Conservation (phyloP, 352 stramenopile species). For the Phytophthora europaea region DNA sequence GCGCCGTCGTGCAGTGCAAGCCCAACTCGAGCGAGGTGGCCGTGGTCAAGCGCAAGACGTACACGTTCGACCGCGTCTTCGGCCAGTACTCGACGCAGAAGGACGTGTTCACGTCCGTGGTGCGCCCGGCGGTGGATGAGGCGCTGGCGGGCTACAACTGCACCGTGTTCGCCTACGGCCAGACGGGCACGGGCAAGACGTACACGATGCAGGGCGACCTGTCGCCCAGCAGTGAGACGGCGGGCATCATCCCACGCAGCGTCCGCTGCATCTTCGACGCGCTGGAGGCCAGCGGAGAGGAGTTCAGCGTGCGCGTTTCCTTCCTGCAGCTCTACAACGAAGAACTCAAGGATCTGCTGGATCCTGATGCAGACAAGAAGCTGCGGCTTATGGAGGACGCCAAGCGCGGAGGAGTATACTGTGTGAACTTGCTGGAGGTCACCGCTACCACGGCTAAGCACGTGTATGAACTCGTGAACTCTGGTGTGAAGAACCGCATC, state of each 20-base stretch:
- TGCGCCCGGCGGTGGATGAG: conserved; percentile 96
- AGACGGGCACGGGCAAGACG: conserved; percentile 98
- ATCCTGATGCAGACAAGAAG: conserved; percentile 83
- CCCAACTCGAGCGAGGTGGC: conserved; percentile 87
- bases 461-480: conserved; percentile 91
- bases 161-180: conserved; percentile 98
- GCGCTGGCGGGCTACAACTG: conserved; percentile 97
- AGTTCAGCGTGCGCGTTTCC: conserved; percentile 95
- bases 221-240: conserved; percentile 82
- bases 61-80: conserved; percentile 95
- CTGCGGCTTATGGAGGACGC: conserved; percentile 91
- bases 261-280: conserved; percentile 96
- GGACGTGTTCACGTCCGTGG: conserved; percentile 95
- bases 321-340: conserved; percentile 99
- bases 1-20: conserved; percentile 90
- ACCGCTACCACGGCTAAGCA: conserved; percentile 82
- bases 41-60: conserved; percentile 91
- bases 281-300: conserved; percentile 90
- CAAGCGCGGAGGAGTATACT: conserved; percentile 89
- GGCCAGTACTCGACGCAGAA: conserved; percentile 97
- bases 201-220: conserved; percentile 98
- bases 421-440: conserved; percentile 92
- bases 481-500: conserved; percentile 93
- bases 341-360: conserved; percentile 95
- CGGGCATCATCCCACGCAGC: conserved; percentile 96